Conservation (phyloP, 208 protist species). For the Acanthamoeba royreba region DNA sequence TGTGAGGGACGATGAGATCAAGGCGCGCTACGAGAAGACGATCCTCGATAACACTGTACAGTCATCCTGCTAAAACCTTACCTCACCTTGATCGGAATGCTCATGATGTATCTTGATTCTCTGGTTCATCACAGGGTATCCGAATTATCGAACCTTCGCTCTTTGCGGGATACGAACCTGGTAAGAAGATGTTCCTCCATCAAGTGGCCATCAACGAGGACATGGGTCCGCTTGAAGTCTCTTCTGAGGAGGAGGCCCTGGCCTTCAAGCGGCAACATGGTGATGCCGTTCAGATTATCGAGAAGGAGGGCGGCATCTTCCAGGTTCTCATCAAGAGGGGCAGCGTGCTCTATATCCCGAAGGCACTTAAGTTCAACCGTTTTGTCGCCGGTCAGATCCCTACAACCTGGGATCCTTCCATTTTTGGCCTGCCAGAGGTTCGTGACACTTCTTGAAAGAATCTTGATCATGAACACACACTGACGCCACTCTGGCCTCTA, state of each 20-base stretch:
- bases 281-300: constrained; percentile 60
- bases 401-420: constrained; percentile 62
- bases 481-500: too few species aligned
- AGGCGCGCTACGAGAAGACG: constrained; percentile 45
- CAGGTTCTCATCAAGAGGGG: constrained; percentile 73
- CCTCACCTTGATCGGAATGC: too few species aligned
- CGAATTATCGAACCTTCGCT: constrained; percentile 81
- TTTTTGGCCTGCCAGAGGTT: constrained; percentile 59
- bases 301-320: constrained; percentile 60
- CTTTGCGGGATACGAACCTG: constrained; percentile 79
- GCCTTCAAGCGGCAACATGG: constrained; percentile 78
- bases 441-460: too few species aligned
- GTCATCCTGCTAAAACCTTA: not conserved
- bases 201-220: constrained; percentile 77
- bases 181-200: constrained; percentile 77
- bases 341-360: constrained; percentile 78
- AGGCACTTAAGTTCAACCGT: constrained; percentile 77
- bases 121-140: constrained; percentile 57
- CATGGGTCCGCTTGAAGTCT: constrained; percentile 74
- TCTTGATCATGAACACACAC: too few species aligned
- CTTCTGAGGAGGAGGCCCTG: constrained; percentile 73
- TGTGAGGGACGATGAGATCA: constrained; percentile 67
- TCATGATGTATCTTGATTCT: too few species aligned
- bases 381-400: constrained; percentile 79
- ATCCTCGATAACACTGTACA: constrained; percentile 42